Percentiles rank a stretch among this genome's conserved stretches.
Evolutionary conservation across 305 asterid species (phyloP).

Genomic region (Plantago lanceolata): DNA sequence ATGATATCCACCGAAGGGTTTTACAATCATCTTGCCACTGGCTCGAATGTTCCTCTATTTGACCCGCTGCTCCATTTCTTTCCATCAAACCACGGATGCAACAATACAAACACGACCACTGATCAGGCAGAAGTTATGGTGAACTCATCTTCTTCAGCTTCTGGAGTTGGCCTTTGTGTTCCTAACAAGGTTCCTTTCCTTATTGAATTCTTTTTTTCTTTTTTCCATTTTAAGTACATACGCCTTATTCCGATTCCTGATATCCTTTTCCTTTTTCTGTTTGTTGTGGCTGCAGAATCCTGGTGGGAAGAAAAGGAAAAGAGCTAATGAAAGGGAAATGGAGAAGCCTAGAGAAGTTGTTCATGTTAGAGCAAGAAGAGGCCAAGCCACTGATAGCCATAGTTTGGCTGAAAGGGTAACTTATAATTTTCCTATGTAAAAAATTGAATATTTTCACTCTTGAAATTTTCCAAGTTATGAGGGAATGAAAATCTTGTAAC

Average conservation of each 20-base stretch:
- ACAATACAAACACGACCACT: conserved; percentile 20
- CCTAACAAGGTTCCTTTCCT: conserved; percentile 26
- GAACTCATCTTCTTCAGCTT: conserved; percentile 28
- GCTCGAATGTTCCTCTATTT: conserved; percentile 24
- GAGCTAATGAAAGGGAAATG: conserved; percentile 33
- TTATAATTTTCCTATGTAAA: not conserved
- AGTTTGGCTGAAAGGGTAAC: conserved; percentile 93
- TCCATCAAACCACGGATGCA: conserved; percentile 29
- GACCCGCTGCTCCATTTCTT: conserved; percentile 33
- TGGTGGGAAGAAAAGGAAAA: conserved; percentile 63
- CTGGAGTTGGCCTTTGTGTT: conserved; percentile 29
- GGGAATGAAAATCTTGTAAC: not conserved
- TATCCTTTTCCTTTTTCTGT: not conserved
- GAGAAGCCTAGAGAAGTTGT: conserved; percentile 76
- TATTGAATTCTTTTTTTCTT: conserved; percentile 7
- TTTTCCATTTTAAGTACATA: not conserved
- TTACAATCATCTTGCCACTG: conserved; percentile 22
- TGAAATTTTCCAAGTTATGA: not conserved
- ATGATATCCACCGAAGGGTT: conserved; percentile 28
- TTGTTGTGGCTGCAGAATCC: conserved; percentile 33
- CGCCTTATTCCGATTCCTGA: no score
- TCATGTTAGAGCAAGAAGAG: conserved; percentile 97
- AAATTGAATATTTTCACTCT: not conserved
- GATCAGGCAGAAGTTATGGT: conserved; percentile 33
- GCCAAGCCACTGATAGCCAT: conserved; percentile 96